phyloP scores from a whole-genome alignment of 768 basidiomycete species.

The Lentinus brumalis region DNA sequence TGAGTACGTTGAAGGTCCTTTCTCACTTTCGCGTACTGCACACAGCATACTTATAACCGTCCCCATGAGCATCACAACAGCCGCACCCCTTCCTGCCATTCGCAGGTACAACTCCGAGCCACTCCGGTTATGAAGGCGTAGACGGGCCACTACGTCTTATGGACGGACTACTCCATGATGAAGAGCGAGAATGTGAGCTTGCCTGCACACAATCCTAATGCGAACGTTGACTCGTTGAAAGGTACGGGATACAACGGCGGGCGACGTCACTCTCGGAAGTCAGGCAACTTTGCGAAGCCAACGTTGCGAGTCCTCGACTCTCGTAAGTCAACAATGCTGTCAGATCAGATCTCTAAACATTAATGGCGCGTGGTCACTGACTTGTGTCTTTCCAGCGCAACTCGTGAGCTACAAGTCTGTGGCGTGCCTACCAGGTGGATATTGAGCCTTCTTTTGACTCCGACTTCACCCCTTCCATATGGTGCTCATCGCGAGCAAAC shows the following conservation, averaged over 20 bases:
- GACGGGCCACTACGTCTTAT: slow-evolving; percentile 6
- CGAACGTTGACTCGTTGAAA: neutral
- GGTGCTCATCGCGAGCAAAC: slow-evolving; percentile 55
- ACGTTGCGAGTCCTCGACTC: neutral
- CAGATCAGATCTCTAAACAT: too few species aligned
- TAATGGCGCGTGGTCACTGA: too few species aligned
- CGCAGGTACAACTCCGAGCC: neutral
- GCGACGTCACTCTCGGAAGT: neutral
- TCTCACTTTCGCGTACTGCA: too few species aligned
- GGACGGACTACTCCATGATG: slow-evolving; percentile 10
- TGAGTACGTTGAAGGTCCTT: too few species aligned
- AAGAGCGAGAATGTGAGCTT: neutral
- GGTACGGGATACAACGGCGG: neutral
- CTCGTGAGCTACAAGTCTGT: slow-evolving; percentile 4
- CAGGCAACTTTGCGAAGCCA: neutral
- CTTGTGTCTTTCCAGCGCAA: neutral
- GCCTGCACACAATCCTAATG: neutral
- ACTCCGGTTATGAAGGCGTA: neutral
- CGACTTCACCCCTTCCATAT: neutral
- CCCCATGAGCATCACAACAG: neutral
- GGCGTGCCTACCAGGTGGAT: neutral
- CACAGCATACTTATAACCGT: too few species aligned
- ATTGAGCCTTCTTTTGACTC: slow-evolving; percentile 3
- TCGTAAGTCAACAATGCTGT: neutral
- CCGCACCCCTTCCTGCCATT: neutral